Base-by-base conservation (phyloP, 2,329 filamentous ascomycete species). In the Apiospora koreana region DNA sequence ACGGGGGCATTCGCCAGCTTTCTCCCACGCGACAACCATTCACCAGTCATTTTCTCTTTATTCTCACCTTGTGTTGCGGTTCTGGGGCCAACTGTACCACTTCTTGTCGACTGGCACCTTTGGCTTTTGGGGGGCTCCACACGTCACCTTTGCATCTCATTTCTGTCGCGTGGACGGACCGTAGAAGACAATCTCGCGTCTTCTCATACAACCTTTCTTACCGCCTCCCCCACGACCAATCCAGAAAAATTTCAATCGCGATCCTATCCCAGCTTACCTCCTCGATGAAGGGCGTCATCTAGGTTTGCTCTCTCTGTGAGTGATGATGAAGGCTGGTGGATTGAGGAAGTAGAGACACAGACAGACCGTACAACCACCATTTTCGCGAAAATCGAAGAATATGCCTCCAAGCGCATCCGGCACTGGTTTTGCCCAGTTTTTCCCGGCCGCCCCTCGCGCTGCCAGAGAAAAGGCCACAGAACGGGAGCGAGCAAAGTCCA, bases 371-470 rank as follows among this genome's bases (percentile, higher is more conserved):
- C n/a, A n/a, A n/a, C n/a, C n/a, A n/a, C n/a, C n/a, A n/a, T n/a
- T 77, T 77, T 76, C 83, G 86, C 91, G 85, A 84, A 93, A 23
- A n/a, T n/a, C 10, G 6, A 62, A 93, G 92, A 93, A 77, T 43
- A 73, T 73, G 78, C 77, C 78, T 74, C 78, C 93, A 90, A 93
- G 93, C 86, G 78, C 78, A 75, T 78, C 93, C 89, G 93, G 93
- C 86, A 91, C 92, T 85, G 91, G 91, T 84, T 95, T 94, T 87
- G 93, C 92, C 84, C 91, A 94, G 84, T 96, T 94, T 87, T 95
- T 94, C 83, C 93, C 92, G 76, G 90, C 92, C 80, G 93, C 92
- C 79, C 92, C 93, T 76, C 88, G 89, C 77, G 90, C 89, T 71
- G 85, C 86, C 70, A 85, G 85, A 80, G 86, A 88, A 79, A 86